Evolutionary conservation across 306 rosid species (phyloP).

Genomic region (Sindora glabra): DNA sequence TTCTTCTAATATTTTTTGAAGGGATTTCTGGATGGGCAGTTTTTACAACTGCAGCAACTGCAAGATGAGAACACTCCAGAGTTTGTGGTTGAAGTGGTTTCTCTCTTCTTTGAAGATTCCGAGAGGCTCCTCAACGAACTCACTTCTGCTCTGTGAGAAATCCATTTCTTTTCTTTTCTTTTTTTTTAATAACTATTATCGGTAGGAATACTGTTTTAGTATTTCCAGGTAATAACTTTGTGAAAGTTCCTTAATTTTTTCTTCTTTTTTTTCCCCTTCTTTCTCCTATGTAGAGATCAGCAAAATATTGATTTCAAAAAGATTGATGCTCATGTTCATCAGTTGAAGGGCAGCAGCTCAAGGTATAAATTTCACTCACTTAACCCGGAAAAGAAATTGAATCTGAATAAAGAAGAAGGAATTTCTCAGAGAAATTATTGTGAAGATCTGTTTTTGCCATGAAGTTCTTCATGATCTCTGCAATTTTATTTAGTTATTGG

Average conservation of each 20-base stretch:
- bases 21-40: conserved; percentile 81
- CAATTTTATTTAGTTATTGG: neutral
- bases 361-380: conserved; percentile 48
- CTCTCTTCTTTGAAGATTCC: conserved; percentile 93
- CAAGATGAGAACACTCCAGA: conserved; percentile 97
- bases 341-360: conserved; percentile 95
- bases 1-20: conserved; percentile 20
- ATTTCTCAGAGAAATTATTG: neutral
- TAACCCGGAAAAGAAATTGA: neutral
- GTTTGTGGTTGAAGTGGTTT: conserved; percentile 84
- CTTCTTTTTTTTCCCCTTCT: conserved; percentile 13
- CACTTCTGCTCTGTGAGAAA: conserved; percentile 65
- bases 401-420: neutral
- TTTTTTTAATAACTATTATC: too few relatives aligned
- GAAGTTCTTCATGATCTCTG: neutral
- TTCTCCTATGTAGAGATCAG: conserved; percentile 48
- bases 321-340: conserved; percentile 95
- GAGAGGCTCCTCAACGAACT: conserved; percentile 93
- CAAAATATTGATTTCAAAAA: conserved; percentile 67
- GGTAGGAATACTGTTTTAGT: neutral
- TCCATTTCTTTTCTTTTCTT: neutral
- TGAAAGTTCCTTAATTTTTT: conserved; percentile 6
- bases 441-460: neutral
- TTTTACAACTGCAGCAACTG: conserved; percentile 88
- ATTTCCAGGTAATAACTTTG: conserved; percentile 6